phyloP scores from a whole-genome alignment of 805 yeast species.

The Kluyveromyces starmeri region DNA sequence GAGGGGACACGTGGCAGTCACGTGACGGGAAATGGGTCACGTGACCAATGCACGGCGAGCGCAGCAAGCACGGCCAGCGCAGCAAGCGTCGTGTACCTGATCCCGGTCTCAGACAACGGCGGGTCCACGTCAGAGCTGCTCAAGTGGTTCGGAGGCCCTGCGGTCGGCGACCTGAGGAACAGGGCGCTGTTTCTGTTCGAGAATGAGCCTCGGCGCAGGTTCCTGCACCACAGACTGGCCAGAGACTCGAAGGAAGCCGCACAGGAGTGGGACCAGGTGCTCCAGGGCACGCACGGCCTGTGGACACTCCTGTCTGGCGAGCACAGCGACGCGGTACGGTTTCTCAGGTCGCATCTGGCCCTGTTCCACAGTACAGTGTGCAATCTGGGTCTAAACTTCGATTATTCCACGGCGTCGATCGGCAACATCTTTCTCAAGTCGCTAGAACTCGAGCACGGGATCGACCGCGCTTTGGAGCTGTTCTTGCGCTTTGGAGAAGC shows the following conservation, averaged over 20 bases:
- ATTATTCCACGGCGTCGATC: conserved; percentile 68
- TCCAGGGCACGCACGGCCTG: conserved; percentile 65
- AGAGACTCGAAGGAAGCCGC: conserved; percentile 40
- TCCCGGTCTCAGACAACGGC: conserved; percentile 89
- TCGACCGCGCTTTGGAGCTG: conserved; percentile 50
- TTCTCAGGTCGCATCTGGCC: no score
- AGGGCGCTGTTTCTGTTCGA: conserved; percentile 69
- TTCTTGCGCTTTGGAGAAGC: conserved; percentile 46
- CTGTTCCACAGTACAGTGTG: conserved; percentile 33
- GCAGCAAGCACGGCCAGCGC: no score
- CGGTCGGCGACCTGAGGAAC: conserved; percentile 86
- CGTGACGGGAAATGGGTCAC: no score
- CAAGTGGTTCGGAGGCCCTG: conserved; percentile 86
- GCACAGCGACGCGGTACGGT: neutral
- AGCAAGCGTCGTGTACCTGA: conserved; percentile 43
- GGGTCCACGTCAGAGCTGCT: conserved; percentile 89
- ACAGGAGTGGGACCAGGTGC: conserved; percentile 64
- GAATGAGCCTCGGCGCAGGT: conserved; percentile 32
- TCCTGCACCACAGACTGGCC: conserved; percentile 27
- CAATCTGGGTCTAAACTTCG: conserved; percentile 45
- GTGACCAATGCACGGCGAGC: no score
- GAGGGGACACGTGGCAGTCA: no score
- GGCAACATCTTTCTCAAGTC: conserved; percentile 43
- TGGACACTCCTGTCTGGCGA: conserved; percentile 47
- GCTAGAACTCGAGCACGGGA: conserved; percentile 2